Conservation (phyloP, 1,284 basidiomycete genomes). For the Mycena citricolor region DNA sequence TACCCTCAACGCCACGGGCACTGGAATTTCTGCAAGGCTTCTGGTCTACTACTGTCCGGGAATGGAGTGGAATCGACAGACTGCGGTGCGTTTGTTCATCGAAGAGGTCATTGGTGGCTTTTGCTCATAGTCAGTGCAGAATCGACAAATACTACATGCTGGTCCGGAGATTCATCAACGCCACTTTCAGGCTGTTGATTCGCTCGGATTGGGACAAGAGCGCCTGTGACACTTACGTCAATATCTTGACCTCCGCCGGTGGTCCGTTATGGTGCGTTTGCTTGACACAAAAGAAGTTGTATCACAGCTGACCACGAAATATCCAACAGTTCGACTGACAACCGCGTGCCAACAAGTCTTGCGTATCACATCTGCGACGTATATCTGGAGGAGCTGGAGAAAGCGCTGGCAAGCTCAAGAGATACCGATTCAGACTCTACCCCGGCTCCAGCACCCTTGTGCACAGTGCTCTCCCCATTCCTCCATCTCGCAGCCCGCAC, state of each 20-base stretch:
- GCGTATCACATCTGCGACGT: slow-evolving; percentile 89
- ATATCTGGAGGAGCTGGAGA: slow-evolving; percentile 89
- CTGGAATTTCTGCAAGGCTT: slow-evolving; percentile 85
- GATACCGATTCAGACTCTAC: too few relatives aligned
- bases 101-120: slow-evolving; percentile 1
- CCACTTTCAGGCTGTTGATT: slow-evolving; percentile 79
- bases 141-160: slow-evolving; percentile 98
- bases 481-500: slow-evolving; percentile 68
- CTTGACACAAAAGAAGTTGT: too few relatives aligned
- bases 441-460: slow-evolving; percentile 54
- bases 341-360: slow-evolving; percentile 75
- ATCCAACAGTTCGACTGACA: slow-evolving; percentile 62
- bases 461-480: slow-evolving; percentile 65
- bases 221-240: slow-evolving; percentile 61
- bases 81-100: slow-evolving; percentile 58
- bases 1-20: slow-evolving; percentile 59
- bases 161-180: slow-evolving; percentile 84
- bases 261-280: slow-evolving; percentile 77
- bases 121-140: slow-evolving; percentile 41
- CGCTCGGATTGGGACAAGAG: slow-evolving; percentile 66
- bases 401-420: slow-evolving; percentile 49
- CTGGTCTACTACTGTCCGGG: slow-evolving; percentile 85
- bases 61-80: slow-evolving; percentile 92
- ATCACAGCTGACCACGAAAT: too few relatives aligned
- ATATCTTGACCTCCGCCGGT: slow-evolving; percentile 59